These are phyloP conservation scores for Aspergillus bridgeri DNA, from an alignment of 495 filamentous ascomycete species.

Conservation along the genomic window DNA sequence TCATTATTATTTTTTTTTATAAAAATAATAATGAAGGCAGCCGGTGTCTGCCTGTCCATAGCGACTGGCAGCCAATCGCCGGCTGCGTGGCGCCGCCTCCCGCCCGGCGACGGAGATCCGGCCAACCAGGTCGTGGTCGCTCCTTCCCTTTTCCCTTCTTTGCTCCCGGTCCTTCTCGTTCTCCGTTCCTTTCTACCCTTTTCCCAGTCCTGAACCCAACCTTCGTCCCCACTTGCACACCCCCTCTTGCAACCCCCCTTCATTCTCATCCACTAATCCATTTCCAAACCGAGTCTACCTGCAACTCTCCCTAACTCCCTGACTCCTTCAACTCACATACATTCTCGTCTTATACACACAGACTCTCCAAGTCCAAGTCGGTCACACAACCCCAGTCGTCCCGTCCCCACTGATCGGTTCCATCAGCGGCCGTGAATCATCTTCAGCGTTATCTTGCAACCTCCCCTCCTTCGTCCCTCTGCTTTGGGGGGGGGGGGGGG, in stretches of 20 bases:
- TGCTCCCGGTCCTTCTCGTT: conserved; percentile 6
- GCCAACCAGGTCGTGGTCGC: background rate
- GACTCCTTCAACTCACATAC: background rate
- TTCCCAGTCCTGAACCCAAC: conserved; percentile 18
- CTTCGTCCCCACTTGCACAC: conserved; percentile 18
- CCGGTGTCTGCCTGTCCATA: too few species aligned
- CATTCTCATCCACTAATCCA: conserved; percentile 18
- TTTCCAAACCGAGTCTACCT: conserved; percentile 11
- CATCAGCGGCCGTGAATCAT: conserved; percentile 23
- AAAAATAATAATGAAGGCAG: too few species aligned
- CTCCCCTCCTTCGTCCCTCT: background rate
- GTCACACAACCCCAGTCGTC: conserved; percentile 21
- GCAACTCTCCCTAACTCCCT: conserved; percentile 4
- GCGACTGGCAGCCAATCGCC: conserved; percentile 17
- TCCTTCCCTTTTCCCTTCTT: conserved; percentile 14
- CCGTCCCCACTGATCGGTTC: conserved; percentile 28
- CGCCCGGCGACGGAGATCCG: conserved; percentile 10
- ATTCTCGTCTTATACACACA: conserved; percentile 12
- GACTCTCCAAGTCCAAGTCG: conserved; percentile 15
- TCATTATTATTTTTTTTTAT: too few species aligned
- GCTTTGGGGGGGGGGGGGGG: too few species aligned
- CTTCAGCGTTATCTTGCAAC: conserved; percentile 8
- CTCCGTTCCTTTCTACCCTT: conserved; percentile 1
- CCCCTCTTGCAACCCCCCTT: conserved; percentile 10
- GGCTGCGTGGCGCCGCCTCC: conserved; percentile 11